A percentile compares a stretch with the other conserved stretches of the same genome.
Evolutionary conservation across 192 early-diverging fungal species (phyloP).

Genomic region (Backusella parvicylindrica): DNA sequence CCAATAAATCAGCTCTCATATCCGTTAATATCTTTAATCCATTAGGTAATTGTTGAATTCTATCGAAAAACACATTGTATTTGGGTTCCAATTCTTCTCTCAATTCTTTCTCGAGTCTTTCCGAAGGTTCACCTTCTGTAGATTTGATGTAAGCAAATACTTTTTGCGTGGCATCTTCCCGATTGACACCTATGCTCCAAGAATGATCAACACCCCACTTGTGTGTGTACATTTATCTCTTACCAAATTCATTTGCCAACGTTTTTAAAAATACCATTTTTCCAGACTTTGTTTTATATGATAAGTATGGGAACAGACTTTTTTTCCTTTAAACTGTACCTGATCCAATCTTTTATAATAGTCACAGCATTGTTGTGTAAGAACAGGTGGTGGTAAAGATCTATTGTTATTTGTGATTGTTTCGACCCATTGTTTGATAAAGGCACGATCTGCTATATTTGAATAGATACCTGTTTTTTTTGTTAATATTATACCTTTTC

Average conservation of each 20-base stretch:
- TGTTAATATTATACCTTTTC: not conserved
- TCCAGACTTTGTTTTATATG: not conserved
- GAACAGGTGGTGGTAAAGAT: not conserved
- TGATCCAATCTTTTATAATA: conserved; percentile 10
- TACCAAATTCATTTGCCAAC: conserved; percentile 3
- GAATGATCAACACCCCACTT: not conserved
- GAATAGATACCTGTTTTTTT: not conserved
- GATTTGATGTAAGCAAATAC: conserved; percentile 27
- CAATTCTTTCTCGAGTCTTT: conserved; percentile 52
- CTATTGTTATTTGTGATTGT: conserved; percentile 4
- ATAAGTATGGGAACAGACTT: not conserved
- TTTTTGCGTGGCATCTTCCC: conserved; percentile 33
- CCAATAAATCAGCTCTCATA: conserved; percentile 73
- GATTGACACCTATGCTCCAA: conserved; percentile 35
- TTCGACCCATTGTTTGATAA: not conserved
- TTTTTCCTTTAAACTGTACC: not conserved
- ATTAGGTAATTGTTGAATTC: conserved; percentile 70
- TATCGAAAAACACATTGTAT: conserved; percentile 73
- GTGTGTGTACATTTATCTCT: not conserved
- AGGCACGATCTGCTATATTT: not conserved
- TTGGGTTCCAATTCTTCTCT: conserved; percentile 63
- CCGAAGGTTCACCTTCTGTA: not conserved
- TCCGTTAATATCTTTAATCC: conserved; percentile 81
- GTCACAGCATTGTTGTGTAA: conserved; percentile 8
- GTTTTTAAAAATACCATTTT: not conserved